Percentiles rank a stretch among this genome's conserved stretches.
Evolutionary conservation across 805 yeast species (phyloP).

Genomic region (Yarrowia deformans): DNA sequence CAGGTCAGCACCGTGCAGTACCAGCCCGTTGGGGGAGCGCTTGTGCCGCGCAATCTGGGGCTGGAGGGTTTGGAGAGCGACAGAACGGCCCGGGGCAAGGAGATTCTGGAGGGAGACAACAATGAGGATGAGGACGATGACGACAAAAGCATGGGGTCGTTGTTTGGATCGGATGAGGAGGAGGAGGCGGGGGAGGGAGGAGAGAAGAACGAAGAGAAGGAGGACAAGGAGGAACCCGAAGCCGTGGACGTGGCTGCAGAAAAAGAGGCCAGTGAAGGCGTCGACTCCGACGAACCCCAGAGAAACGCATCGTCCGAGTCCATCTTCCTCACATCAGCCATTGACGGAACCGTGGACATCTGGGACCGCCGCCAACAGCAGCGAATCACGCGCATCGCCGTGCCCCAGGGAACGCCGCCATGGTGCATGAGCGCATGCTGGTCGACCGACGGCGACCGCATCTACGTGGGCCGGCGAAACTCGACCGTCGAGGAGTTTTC

Average conservation of each 20-base stretch:
- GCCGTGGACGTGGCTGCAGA: constrained; percentile 10
- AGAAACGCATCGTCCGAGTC: constrained; percentile 41
- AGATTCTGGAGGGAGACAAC: constrained; percentile 31
- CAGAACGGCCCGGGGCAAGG: constrained; percentile 40
- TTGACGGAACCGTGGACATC: constrained; percentile 79
- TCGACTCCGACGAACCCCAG: constrained; percentile 20
- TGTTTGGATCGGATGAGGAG: constrained; percentile 66
- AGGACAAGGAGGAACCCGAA: neutral
- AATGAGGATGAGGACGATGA: constrained; percentile 42
- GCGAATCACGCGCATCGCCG: constrained; percentile 57
- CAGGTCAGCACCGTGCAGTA: constrained; percentile 80
- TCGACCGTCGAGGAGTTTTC: constrained; percentile 72
- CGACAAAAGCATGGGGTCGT: constrained; percentile 56
- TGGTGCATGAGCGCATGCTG: constrained; percentile 90
- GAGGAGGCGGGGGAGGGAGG: constrained; percentile 44
- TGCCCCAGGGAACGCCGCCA: constrained; percentile 79
- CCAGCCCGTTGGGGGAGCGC: constrained; percentile 50
- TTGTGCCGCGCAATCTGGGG: constrained; percentile 43
- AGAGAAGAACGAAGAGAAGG: constrained; percentile 1
- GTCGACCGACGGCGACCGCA: constrained; percentile 80
- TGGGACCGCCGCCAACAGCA: constrained; percentile 76
- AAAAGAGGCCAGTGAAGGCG: constrained; percentile 40
- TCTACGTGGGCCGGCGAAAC: constrained; percentile 89
- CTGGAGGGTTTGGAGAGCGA: constrained; percentile 44
- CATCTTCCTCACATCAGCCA: constrained; percentile 77